phyloP scores from a whole-genome alignment of 306 rosid genomes.

The Rosa persica region DNA sequence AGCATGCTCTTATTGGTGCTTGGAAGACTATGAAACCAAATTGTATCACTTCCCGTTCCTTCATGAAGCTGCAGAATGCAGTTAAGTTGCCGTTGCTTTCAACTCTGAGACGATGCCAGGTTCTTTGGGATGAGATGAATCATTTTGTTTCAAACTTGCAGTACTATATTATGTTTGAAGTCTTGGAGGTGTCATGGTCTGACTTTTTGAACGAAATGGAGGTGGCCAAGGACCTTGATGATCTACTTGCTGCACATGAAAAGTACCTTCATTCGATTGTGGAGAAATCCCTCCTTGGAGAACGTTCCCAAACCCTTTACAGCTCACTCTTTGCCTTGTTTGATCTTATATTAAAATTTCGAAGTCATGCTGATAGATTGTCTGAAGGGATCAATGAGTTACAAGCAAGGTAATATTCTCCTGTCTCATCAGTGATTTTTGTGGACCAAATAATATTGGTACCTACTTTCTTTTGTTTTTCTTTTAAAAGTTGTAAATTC shows the following conservation, averaged over 20 bases:
- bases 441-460: not conserved
- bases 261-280: slow-evolving; percentile 84
- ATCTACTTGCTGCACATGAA: slow-evolving; percentile 90
- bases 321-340: slow-evolving; percentile 79
- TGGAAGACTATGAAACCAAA: slow-evolving; percentile 99
- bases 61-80: slow-evolving; percentile 62
- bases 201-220: slow-evolving; percentile 80
- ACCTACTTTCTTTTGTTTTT: not conserved
- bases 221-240: slow-evolving; percentile 92
- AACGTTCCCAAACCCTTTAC: slow-evolving; percentile 78
- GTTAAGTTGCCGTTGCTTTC: slow-evolving; percentile 80
- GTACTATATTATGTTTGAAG: slow-evolving; percentile 96
- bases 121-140: slow-evolving; percentile 96
- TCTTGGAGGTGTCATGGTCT: slow-evolving; percentile 94
- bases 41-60: slow-evolving; percentile 79
- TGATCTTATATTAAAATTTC: slow-evolving; percentile 83
- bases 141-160: slow-evolving; percentile 95
- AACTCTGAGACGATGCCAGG: slow-evolving; percentile 93
- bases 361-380: slow-evolving; percentile 80
- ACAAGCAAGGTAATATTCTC: slow-evolving; percentile 74
- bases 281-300: slow-evolving; percentile 93
- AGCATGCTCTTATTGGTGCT: slow-evolving; percentile 92
- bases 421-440: slow-evolving; percentile 12
- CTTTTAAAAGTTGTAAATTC: slow-evolving; percentile 7
- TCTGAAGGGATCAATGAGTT: slow-evolving; percentile 89